These are phyloP conservation scores for Ophiocordyceps camponoti-rufipedis DNA, from an alignment of 2,329 filamentous ascomycete species.

Conservation along the genomic window DNA sequence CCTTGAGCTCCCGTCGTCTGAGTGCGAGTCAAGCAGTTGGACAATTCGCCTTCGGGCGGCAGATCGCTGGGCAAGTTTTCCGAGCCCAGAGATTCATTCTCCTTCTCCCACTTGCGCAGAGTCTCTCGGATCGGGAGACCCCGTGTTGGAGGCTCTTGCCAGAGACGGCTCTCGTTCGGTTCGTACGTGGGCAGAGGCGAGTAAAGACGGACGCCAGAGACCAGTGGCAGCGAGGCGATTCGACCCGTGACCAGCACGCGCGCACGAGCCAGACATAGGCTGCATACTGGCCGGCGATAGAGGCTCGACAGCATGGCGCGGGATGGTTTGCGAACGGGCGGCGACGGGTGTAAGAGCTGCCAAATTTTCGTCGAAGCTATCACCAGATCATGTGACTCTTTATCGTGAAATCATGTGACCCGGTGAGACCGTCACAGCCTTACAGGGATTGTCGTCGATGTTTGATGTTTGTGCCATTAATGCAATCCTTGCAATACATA, in stretches of 20 bases:
- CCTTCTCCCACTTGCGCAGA: conserved; percentile 21
- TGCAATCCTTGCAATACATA: too few relatives aligned
- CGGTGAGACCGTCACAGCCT: too few relatives aligned
- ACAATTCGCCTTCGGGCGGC: conserved; percentile 9
- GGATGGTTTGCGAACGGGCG: background rate
- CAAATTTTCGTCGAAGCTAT: too few relatives aligned
- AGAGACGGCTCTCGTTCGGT: background rate
- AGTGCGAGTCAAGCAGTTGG: conserved; percentile 14
- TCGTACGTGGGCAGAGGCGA: background rate
- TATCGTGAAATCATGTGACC: background rate
- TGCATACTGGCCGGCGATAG: background rate
- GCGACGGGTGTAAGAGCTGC: too few relatives aligned
- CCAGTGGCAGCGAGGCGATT: background rate
- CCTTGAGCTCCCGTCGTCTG: conserved; percentile 16
- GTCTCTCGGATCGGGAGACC: background rate
- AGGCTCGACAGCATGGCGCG: background rate
- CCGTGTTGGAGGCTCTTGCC: background rate
- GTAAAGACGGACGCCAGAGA: background rate
- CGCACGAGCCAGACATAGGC: background rate
- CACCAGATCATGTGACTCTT: too few relatives aligned
- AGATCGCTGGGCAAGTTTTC: conserved; percentile 8
- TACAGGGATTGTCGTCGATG: too few relatives aligned
- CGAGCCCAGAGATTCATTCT: conserved; percentile 12
- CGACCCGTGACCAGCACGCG: background rate
- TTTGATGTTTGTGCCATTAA: too few relatives aligned